Base-by-base conservation (phyloP, 1,284 basidiomycete species). In the Fomitopsis schrenkii region DNA sequence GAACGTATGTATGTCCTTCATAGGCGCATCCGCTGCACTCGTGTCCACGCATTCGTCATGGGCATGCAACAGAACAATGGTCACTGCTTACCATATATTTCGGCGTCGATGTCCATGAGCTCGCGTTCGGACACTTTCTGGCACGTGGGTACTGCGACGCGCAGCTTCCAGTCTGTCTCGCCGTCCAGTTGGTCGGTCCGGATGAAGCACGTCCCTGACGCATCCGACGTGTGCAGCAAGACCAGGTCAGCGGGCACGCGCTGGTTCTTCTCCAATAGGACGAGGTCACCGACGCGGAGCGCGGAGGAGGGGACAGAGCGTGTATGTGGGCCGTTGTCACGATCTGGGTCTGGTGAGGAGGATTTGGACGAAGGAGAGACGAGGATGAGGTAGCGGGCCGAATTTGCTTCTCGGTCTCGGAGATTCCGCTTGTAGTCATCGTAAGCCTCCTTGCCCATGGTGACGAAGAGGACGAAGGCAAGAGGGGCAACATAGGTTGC, bases 161-260 rank as follows among this genome's bases (percentile, higher is more conserved):
- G 87, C 56, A 98, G 79, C 75, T 99, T 99, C 97, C 97, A 99
- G 70, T 99, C 97, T 1, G 97, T 99, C 76, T 99, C 97, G 50
- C 97, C 97, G 68, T 99, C 97, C 10, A 99, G 83, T 72, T 99
- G 97, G 75, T 99, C 97, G 0, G 97, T 99, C 5, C 97, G 83
- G 58, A 99, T 93, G 75, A 99, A 99, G 73, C 97, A 98, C 1
- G 95, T 96, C 1, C 97, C 97, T 38, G 90, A 87, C 4, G 83
- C 75, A 65, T 95, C 96, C 2, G 88, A 91, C 0, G 97, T 98
- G 41, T 90, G 86, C 8, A 99, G 80, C 17, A 99, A 80, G 1
- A 98, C 86, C 74, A 98, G 84, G 70, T 99, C 97, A 1, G 97
- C 94, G 0, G 97, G 97, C 0, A 99, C 94, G 12, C 97, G 84